These are phyloP conservation scores for Suhomyces taliae DNA, from an alignment of 1,139 yeast genomes.

Conservation along the genomic window DNA sequence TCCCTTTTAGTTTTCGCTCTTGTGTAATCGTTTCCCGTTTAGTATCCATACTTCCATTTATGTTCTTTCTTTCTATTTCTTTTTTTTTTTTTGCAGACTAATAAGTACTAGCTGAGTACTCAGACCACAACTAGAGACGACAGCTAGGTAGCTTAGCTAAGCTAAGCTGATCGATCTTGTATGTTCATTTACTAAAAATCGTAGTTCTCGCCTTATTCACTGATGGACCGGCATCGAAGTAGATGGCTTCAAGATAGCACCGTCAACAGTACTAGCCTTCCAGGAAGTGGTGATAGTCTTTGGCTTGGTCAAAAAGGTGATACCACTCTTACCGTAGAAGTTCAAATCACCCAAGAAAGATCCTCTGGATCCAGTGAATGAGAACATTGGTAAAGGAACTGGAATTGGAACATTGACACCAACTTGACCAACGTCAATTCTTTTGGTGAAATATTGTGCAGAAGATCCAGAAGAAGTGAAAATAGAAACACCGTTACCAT, in stretches of 20 bases:
- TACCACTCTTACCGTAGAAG: slow-evolving; percentile 76
- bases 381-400: slow-evolving; percentile 82
- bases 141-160: too few species aligned
- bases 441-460: slow-evolving; percentile 69
- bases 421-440: slow-evolving; percentile 75
- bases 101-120: too few species aligned
- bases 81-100: too few species aligned
- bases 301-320: slow-evolving; percentile 71
- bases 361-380: slow-evolving; percentile 77
- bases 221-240: slow-evolving; percentile 68
- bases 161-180: too few species aligned
- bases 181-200: too few species aligned
- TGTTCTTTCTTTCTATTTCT: too few species aligned
- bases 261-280: slow-evolving; percentile 57
- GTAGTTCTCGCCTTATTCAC: slow-evolving; percentile 13
- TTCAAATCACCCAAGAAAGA: slow-evolving; percentile 78
- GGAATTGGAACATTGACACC: slow-evolving; percentile 83
- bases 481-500: slow-evolving; percentile 74
- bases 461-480: slow-evolving; percentile 71
- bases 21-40: too few species aligned
- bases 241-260: slow-evolving; percentile 50
- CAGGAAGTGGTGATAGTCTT: slow-evolving; percentile 75
- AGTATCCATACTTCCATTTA: too few species aligned
- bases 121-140: too few species aligned
- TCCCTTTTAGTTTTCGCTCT: too few species aligned